A percentile compares a stretch with the other conserved stretches of the same genome.
phyloP scores from a whole-genome alignment of 306 rosid species.

The Alnus glutinosa region DNA sequence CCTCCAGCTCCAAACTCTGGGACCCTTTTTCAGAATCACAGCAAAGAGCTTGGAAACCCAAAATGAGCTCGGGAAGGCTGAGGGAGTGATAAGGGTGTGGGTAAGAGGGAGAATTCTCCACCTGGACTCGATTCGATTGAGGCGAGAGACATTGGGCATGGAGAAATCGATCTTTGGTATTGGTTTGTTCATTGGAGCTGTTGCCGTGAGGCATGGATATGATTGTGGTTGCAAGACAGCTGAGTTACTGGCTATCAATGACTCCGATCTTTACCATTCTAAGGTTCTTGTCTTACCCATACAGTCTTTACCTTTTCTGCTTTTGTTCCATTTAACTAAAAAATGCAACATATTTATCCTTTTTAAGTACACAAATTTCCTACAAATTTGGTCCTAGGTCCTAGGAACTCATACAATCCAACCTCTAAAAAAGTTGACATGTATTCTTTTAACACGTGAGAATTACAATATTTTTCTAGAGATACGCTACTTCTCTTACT shows the following conservation, averaged over 20 bases:
- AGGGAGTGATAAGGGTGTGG: conserved; percentile 74
- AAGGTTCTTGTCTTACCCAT: conserved; percentile 50
- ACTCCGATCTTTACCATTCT: conserved; percentile 73
- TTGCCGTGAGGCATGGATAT: conserved; percentile 74
- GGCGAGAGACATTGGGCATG: conserved; percentile 71
- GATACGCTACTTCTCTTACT: too few species aligned
- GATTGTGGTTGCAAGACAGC: conserved; percentile 70
- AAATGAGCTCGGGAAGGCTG: conserved; percentile 73
- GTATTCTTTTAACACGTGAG: too few species aligned
- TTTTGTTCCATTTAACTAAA: background rate
- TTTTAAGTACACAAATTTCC: too few species aligned
- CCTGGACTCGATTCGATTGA: conserved; percentile 75
- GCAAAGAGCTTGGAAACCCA: conserved; percentile 57
- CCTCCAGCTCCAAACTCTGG: conserved; percentile 71
- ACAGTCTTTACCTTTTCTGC: conserved; percentile 24
- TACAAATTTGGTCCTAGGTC: too few species aligned
- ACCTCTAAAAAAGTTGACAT: too few species aligned
- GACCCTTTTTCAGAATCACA: conserved; percentile 87
- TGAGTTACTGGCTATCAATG: conserved; percentile 82
- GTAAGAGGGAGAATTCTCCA: conserved; percentile 66
- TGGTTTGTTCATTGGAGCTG: conserved; percentile 87
- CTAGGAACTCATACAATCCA: too few species aligned
- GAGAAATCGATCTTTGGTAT: conserved; percentile 87
- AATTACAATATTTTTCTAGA: too few species aligned
- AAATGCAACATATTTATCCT: background rate